A percentile compares a stretch with the other conserved stretches of the same genome.
phyloP scores from a whole-genome alignment of 2,329 filamentous ascomycete species.

The Didymella pomorum region DNA sequence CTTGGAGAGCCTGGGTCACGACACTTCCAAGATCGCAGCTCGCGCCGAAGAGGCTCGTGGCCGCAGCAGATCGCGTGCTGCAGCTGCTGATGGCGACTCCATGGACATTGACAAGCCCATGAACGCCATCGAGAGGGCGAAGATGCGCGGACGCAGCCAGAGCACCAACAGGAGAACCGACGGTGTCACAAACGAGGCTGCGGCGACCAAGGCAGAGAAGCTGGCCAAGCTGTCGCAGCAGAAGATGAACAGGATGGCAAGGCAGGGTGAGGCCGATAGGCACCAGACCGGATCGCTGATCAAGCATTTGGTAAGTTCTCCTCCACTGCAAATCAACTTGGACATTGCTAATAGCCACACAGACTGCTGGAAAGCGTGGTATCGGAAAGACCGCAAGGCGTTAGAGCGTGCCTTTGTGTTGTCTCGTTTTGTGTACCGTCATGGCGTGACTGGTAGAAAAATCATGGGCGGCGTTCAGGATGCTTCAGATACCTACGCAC shows the following conservation, averaged over 20 bases:
- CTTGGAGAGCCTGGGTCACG: slow-evolving; percentile 84
- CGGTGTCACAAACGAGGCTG: slow-evolving; percentile 73
- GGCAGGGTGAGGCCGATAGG: slow-evolving; percentile 95
- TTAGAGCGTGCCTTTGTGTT: slow-evolving; percentile 29
- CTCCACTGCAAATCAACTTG: slow-evolving; percentile 2
- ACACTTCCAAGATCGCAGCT: slow-evolving; percentile 76
- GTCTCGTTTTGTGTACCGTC: slow-evolving; percentile 20
- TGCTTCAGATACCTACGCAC: slow-evolving; percentile 44
- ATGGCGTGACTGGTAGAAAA: slow-evolving; percentile 29
- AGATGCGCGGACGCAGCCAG: slow-evolving; percentile 73
- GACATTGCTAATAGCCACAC: slow-evolving; percentile 26
- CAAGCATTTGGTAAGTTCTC: slow-evolving; percentile 85
- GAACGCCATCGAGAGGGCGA: slow-evolving; percentile 63
- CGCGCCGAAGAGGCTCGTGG: slow-evolving; percentile 79
- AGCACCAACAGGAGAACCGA: slow-evolving; percentile 76
- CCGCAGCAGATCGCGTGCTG: slow-evolving; percentile 69
- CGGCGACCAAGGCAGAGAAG: slow-evolving; percentile 81
- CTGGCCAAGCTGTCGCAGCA: slow-evolving; percentile 91
- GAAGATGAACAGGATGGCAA: slow-evolving; percentile 98
- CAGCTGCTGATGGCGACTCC: slow-evolving; percentile 63
- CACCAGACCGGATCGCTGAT: slow-evolving; percentile 81
- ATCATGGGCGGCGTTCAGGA: slow-evolving; percentile 43
- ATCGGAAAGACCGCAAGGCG: slow-evolving; percentile 83
- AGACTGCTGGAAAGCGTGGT: slow-evolving; percentile 90
- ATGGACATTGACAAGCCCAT: slow-evolving; percentile 72